Evolutionary conservation across 768 basidiomycete genomes (phyloP), one percentile per base, ranked within the genome.

Genomic region (Multifurca ochricompacta): DNA sequence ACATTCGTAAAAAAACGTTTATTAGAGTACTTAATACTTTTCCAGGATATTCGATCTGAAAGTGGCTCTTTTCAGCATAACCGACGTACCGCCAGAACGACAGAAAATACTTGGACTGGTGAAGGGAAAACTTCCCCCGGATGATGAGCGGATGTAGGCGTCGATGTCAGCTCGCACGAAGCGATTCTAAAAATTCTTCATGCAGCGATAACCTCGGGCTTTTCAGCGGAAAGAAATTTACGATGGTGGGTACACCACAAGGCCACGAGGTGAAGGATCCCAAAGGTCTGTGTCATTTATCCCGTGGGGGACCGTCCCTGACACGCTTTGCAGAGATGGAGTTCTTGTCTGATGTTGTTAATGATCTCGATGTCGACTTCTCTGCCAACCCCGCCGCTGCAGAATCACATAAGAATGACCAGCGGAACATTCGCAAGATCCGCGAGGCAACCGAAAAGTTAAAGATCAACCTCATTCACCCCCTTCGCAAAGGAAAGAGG

Each of bases 41-140:
- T 14, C 8, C 46, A 93, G 90, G 68, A 79, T 93, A 10, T 87
- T 81, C 62, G 91, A 94, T 64, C 73, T 94, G 61, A 89, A 91
- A 69, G 72, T 74, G 14, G 67, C 75, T 2, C 72, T 95, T 35
- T 76, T 83, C 53, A 74, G 70, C 31, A 64, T 91, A 48, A 95
- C 91, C 4, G 77, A 74, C 51, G 91, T 95, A 3, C 90, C 91
- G 10, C 79, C 81, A 25, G 88, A 87, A 63, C 75, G 90, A 6
- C 90, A 93, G 71, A 94, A 95, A 71, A 83, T 94, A 51, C 74
- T 93, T 28, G 91, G 91, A 1, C 69, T 95, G 23, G 82, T 86
- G 28, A 91, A 88, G 63, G 87, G 87, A 25, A 92, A 87, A 66
- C 69, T 91, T 7, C 88, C 89, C 6, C 74, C 79, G 2, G 90